Evolutionary conservation across 164 flowering plant species (phyloP).

Genomic region (Platanus orientalis): DNA sequence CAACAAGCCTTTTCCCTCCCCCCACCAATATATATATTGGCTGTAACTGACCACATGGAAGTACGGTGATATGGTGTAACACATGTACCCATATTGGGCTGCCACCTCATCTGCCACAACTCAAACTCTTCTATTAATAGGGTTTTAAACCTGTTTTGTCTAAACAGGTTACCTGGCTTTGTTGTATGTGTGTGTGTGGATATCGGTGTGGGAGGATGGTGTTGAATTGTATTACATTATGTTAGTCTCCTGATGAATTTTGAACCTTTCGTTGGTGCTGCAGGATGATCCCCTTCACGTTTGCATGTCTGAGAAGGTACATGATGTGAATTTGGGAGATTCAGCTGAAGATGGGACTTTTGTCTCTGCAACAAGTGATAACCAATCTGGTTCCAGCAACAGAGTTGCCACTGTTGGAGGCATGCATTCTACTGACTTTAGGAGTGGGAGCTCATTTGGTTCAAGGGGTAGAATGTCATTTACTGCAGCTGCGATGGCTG

Average conservation of each 20-base stretch:
- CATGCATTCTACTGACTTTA: slow-evolving; percentile 51
- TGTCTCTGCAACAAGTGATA: slow-evolving; percentile 51
- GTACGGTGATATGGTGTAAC: background rate
- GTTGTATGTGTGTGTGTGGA: background rate
- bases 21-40: too few relatives aligned
- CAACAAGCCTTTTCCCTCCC: too few relatives aligned
- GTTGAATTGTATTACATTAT: too few relatives aligned
- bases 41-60: background rate
- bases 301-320: slow-evolving; percentile 82
- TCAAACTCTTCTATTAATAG: too few relatives aligned
- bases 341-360: slow-evolving; percentile 53
- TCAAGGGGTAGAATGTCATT: slow-evolving; percentile 92
- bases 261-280: slow-evolving; percentile 42
- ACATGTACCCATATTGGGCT: too few relatives aligned
- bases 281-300: slow-evolving; percentile 71
- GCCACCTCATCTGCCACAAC: too few relatives aligned
- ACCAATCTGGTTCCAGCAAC: slow-evolving; percentile 68
- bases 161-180: too few relatives aligned
- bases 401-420: slow-evolving; percentile 48
- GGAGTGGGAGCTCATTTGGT: slow-evolving; percentile 56
- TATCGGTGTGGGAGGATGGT: background rate
- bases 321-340: slow-evolving; percentile 91
- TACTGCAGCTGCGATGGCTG: slow-evolving; percentile 99
- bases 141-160: too few relatives aligned
- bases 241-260: background rate